Base-by-base conservation (phyloP, 306 rosid genomes). In the Bauhinia variegata region DNA sequence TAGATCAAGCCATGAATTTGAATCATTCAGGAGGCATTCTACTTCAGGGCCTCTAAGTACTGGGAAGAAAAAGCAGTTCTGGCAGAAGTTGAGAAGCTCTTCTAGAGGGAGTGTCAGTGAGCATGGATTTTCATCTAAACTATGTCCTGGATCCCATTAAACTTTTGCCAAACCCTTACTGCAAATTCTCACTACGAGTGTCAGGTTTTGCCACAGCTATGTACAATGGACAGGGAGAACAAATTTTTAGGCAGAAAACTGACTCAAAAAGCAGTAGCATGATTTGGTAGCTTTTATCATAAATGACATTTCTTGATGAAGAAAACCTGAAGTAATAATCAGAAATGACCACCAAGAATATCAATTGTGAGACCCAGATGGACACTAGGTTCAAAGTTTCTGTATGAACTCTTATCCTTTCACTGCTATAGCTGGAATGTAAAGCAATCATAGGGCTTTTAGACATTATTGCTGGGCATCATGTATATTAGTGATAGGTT, bases 41-140 rank as follows among this genome's bases (percentile, higher is more conserved):
- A 79, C 75, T 62, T 93, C 97, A 8, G 91, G 85, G 66, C 96
- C 95, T 19, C 41, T 84, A 19, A 73, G 72, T 33, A 78, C 58
- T 5, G 96, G 86, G 34, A 79, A 65, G 59, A 87, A 70, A 65
- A 83, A 18, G 55, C 85, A 80, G 23, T 84, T 92, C 19, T 87
- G 98, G 98, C 83, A 83, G 71, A 86, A 84, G 69, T 70, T 89
- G 71, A 72, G 73, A 70, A 77, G 84, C 74, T 78, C 79, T 74
- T 86, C 98, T 7, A 59, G 87, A 76, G 92, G 96, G 59, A 83
- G 96, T 65, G 34, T 74, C 59, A 92, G 92, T 61, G 97, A 89
- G 65, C 91, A 84, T 87, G 95, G 91, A 23, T 80, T 73, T 64
- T 55, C 96, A 51, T 62, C 74, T 32, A 84, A 82, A 76, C 70